phyloP scores from a whole-genome alignment of 164 flowering plant genomes.

The Cinnamomum chago region DNA sequence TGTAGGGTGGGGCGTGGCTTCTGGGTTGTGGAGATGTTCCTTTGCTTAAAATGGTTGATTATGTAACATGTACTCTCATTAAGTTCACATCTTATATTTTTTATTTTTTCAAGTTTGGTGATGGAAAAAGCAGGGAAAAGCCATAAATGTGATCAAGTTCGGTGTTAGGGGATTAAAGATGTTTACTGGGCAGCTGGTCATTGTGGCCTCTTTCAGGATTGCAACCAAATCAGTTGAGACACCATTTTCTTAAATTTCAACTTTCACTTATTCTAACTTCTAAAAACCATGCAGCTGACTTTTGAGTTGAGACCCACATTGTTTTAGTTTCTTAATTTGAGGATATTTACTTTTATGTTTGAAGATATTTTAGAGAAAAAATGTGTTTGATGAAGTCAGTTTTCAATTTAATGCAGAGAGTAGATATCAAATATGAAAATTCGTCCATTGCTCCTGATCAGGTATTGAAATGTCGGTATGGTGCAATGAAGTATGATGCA shows the following conservation, averaged over 20 bases:
- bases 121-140: conserved; percentile 74
- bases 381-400: not conserved
- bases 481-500: not conserved
- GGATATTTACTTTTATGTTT: not conserved
- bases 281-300: not conserved
- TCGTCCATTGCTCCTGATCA: conserved; percentile 74
- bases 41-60: not conserved
- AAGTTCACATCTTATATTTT: not conserved
- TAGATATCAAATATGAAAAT: conserved; percentile 51
- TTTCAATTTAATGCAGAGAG: conserved; percentile 50
- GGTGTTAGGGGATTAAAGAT: conserved; percentile 27
- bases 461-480: conserved; percentile 32
- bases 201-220: conserved; percentile 30
- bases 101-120: conserved; percentile 14
- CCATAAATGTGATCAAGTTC: conserved; percentile 40
- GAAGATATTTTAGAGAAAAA: not conserved
- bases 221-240: conserved; percentile 27
- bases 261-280: not conserved
- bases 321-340: not conserved
- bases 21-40: not conserved
- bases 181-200: conserved; percentile 27
- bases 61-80: not conserved
- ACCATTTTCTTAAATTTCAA: not conserved
- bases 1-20: no score
- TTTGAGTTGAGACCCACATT: not conserved